Conservation (phyloP, 2,329 filamentous ascomycete species). For the Sarocladiaceae sp. region DNA sequence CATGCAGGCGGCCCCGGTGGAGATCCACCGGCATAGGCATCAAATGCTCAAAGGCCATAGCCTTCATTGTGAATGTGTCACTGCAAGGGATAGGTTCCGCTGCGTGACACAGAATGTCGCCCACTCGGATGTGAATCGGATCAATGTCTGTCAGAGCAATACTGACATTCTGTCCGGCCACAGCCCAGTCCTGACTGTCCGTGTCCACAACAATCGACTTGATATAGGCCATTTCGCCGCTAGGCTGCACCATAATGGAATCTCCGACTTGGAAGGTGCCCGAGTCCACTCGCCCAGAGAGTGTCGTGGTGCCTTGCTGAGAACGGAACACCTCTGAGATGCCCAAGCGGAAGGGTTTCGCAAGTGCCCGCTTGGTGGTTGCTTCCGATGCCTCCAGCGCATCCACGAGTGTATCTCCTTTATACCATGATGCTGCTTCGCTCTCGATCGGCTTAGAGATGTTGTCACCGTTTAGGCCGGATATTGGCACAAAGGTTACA, state of each 20-base stretch:
- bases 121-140: constrained; percentile 70
- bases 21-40: constrained; percentile 87
- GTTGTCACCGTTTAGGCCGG: constrained; percentile 84
- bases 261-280: constrained; percentile 84
- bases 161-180: constrained; percentile 82
- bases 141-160: constrained; percentile 85
- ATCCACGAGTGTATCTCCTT: constrained; percentile 69
- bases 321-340: constrained; percentile 84
- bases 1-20: constrained; percentile 77
- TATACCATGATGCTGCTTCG: constrained; percentile 67
- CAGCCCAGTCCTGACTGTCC: constrained; percentile 74
- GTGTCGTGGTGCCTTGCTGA: constrained; percentile 72
- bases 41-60: constrained; percentile 82
- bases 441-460: constrained; percentile 56
- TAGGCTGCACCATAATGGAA: constrained; percentile 70
- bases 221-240: constrained; percentile 71
- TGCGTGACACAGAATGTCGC: constrained; percentile 78
- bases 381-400: constrained; percentile 81
- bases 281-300: constrained; percentile 79
- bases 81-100: constrained; percentile 62
- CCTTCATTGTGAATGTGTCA: constrained; percentile 72
- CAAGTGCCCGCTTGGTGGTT: constrained; percentile 55
- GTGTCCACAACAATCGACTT: constrained; percentile 75
- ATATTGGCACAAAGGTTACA: constrained; percentile 81
- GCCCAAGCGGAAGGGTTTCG: constrained; percentile 77